Conservation (phyloP, 345 rosid species). For the Pistacia integerrima region DNA sequence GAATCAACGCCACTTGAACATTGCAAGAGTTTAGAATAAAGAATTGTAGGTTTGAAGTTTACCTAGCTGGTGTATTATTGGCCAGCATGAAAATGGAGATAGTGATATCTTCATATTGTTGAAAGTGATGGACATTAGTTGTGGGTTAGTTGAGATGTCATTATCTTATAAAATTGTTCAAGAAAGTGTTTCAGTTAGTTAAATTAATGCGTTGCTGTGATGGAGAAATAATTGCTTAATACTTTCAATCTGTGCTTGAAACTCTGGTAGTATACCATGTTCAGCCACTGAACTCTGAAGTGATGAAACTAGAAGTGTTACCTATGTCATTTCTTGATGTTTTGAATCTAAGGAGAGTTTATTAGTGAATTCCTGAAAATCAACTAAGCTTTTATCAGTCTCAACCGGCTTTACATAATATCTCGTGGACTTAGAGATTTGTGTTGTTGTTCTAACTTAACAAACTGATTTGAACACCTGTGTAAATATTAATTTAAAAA, state of each 20-base stretch:
- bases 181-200: constrained; percentile 5
- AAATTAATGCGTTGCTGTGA: not conserved
- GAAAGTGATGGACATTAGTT: not conserved
- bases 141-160: not conserved
- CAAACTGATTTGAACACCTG: not conserved
- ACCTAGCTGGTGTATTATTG: not conserved
- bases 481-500: not conserved
- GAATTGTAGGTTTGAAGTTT: not conserved
- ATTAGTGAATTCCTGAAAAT: not conserved
- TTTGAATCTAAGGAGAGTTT: not conserved
- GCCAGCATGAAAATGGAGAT: not conserved
- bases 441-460: not conserved
- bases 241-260: not conserved
- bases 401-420: not conserved
- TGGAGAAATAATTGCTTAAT: not conserved
- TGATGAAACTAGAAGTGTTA: constrained; percentile 1
- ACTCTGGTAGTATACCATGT: not conserved
- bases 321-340: not conserved
- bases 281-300: not conserved
- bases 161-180: not conserved
- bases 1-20: not conserved
- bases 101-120: not conserved
- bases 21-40: not conserved
- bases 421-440: not conserved
- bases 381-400: not conserved